phyloP scores from a whole-genome alignment of 108 stramenopile species.

The Halocafeteria seosinensis region DNA sequence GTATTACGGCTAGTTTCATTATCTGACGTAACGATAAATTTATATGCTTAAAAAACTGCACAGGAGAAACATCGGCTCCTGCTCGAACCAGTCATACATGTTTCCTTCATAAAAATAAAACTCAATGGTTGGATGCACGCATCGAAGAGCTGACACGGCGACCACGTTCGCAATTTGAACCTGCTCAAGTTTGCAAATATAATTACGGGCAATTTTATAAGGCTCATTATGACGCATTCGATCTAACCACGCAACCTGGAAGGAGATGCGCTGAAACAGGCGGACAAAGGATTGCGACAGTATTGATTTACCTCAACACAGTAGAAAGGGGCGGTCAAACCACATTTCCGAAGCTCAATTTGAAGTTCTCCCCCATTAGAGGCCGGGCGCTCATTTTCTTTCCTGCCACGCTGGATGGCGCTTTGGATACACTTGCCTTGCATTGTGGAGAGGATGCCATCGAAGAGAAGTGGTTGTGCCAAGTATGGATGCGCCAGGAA shows the following conservation, averaged over 20 bases:
- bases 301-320: constrained; percentile 85
- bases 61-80: constrained; percentile 9
- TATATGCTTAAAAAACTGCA: too few species aligned
- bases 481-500: constrained; percentile 87
- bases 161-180: constrained; percentile 59
- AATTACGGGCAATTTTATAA: constrained; percentile 57
- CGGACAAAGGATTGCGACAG: constrained; percentile 72
- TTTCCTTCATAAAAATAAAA: constrained; percentile 59
- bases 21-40: too few species aligned
- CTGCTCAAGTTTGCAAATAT: constrained; percentile 76
- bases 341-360: constrained; percentile 57
- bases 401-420: constrained; percentile 72
- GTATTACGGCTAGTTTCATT: too few species aligned
- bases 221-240: constrained; percentile 71
- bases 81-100: constrained; percentile 57
- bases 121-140: constrained; percentile 56
- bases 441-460: constrained; percentile 70
- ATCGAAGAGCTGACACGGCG: constrained; percentile 55
- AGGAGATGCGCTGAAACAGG: constrained; percentile 59
- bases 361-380: constrained; percentile 48
- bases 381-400: constrained; percentile 85
- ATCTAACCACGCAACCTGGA: constrained; percentile 57
- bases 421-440: constrained; percentile 61
- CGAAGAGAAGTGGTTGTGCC: constrained; percentile 78
- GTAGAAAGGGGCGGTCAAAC: constrained; percentile 68